Evolutionary conservation across 1,284 basidiomycete species (phyloP).

Genomic region (Tetrapyrgos nigripes): DNA sequence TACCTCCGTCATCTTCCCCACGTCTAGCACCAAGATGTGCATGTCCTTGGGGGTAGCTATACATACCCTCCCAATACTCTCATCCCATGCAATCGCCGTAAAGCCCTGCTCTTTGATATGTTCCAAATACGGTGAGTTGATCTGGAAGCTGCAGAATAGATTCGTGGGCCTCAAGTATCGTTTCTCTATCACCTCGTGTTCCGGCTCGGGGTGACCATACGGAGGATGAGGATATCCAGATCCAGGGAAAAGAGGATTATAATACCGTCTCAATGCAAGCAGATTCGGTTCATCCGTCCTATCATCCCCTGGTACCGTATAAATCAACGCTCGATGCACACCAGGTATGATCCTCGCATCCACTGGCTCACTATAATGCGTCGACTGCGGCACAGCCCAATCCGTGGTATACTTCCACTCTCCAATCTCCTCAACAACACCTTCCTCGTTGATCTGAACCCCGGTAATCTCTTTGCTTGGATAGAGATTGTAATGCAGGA

Average conservation of each 20-base stretch:
- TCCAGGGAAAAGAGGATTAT: conserved; percentile 32
- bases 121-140: conserved; percentile 3
- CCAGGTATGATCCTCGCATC: conserved; percentile 52
- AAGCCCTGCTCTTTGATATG: conserved; percentile 35
- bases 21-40: conserved; percentile 41
- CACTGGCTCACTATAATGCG: conserved; percentile 32
- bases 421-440: not conserved
- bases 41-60: conserved; percentile 38
- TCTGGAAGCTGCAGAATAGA: conserved; percentile 2
- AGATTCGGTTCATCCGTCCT: conserved; percentile 38
- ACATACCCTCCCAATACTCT: conserved; percentile 49
- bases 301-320: conserved; percentile 42
- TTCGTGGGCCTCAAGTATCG: conserved; percentile 10
- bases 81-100: conserved; percentile 51
- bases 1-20: conserved; percentile 3
- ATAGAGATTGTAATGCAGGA: conserved; percentile 10
- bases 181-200: conserved; percentile 17
- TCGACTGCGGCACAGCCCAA: conserved; percentile 34
- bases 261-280: conserved; percentile 43
- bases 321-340: conserved; percentile 54
- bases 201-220: not conserved
- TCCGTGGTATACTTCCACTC: conserved; percentile 36
- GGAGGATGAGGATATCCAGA: conserved; percentile 11
- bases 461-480: not conserved
- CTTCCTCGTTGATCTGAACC: not conserved